These are phyloP conservation scores for Monilinia fructigena DNA, from an alignment of 2,329 filamentous ascomycete species.

Conservation along the genomic window DNA sequence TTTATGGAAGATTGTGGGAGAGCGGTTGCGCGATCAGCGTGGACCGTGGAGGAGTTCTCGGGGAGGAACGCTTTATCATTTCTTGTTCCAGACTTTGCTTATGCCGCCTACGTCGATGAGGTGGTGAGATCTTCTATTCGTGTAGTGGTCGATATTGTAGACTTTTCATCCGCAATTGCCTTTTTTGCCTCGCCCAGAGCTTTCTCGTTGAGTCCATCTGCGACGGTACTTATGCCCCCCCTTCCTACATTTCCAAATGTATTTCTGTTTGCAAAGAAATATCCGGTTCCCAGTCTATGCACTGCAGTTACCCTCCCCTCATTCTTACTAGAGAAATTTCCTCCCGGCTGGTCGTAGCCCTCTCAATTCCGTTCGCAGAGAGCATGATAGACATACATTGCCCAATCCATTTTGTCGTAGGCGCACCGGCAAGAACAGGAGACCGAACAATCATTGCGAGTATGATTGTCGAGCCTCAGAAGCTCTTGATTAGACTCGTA, in stretches of 20 bases:
- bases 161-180: background rate
- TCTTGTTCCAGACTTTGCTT: constrained; percentile 31
- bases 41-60: constrained; percentile 54
- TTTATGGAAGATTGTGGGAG: constrained; percentile 53
- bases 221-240: constrained; percentile 29
- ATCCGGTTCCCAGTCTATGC: constrained; percentile 33
- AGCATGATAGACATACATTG: constrained; percentile 20
- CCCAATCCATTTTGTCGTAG: constrained; percentile 15
- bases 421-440: constrained; percentile 5
- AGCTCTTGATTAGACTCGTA: constrained; percentile 12
- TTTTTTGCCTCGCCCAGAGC: constrained; percentile 5
- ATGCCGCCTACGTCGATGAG: constrained; percentile 39
- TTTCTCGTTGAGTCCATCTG: constrained; percentile 27
- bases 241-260: constrained; percentile 28
- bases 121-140: constrained; percentile 32
- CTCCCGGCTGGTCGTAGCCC: constrained; percentile 25
- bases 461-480: constrained; percentile 15
- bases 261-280: constrained; percentile 38
- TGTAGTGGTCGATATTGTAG: constrained; percentile 12
- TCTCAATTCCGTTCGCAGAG: constrained; percentile 19
- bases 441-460: constrained; percentile 24
- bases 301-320: constrained; percentile 28
- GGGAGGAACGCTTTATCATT: constrained; percentile 40
- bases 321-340: constrained; percentile 32
- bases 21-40: constrained; percentile 52